A percentile compares a stretch with the other conserved stretches of the same genome.
Evolutionary conservation across 257 asterid genomes (phyloP).

Genomic region (Solanum peruvianum): DNA sequence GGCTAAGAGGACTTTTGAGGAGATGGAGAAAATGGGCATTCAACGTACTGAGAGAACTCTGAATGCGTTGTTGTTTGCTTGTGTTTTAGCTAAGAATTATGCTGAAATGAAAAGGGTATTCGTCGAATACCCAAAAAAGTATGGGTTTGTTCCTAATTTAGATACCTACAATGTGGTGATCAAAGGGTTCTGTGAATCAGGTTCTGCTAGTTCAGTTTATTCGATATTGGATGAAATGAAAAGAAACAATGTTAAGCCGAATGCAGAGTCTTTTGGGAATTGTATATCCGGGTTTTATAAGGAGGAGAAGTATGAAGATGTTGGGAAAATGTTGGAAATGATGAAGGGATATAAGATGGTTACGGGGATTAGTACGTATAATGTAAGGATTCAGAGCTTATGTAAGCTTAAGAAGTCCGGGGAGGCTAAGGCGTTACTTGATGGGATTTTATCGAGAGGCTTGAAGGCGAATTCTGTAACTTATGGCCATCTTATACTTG

Average conservation of each 20-base stretch:
- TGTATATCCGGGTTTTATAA: conserved; percentile 55
- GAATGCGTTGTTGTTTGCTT: conserved; percentile 56
- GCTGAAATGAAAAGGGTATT: conserved; percentile 54
- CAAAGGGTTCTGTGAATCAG: conserved; percentile 62
- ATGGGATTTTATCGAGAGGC: conserved; percentile 42
- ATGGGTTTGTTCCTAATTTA: conserved; percentile 44
- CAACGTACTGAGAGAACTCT: conserved; percentile 38
- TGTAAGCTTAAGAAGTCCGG: conserved; percentile 53
- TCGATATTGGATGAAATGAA: conserved; percentile 72
- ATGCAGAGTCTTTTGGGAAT: conserved; percentile 32
- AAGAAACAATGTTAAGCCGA: conserved; percentile 45
- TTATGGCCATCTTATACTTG: conserved; percentile 50
- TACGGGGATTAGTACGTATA: conserved; percentile 42
- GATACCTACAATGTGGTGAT: conserved; percentile 59
- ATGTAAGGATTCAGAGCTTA: conserved; percentile 57
- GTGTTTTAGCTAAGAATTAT: conserved; percentile 47
- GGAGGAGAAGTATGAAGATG: conserved; percentile 53
- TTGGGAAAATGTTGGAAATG: conserved; percentile 50
- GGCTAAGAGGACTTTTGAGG: conserved; percentile 54
- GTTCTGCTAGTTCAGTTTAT: conserved; percentile 40
- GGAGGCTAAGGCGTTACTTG: conserved; percentile 75
- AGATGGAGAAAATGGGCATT: conserved; percentile 43
- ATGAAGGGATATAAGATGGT: conserved; percentile 40
- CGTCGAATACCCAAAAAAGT: conserved; percentile 44
- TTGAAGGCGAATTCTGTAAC: conserved; percentile 46